These are phyloP conservation scores for Tothia fuscella DNA, from an alignment of 2,329 filamentous ascomycete genomes.

Conservation along the genomic window DNA sequence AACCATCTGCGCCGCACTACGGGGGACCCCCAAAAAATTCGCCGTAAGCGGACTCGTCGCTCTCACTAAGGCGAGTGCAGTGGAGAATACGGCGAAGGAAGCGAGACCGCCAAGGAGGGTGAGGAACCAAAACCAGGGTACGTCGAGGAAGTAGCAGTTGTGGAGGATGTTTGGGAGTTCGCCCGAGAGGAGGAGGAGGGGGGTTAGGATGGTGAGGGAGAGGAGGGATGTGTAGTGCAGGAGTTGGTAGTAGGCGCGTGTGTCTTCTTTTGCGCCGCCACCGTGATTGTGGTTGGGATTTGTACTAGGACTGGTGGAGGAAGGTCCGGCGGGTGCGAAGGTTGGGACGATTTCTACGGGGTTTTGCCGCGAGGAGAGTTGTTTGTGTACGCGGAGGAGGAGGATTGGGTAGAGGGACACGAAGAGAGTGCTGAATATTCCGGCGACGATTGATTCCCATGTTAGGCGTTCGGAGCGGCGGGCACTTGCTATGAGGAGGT, in stretches of 20 bases:
- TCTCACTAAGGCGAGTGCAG: constrained; percentile 37
- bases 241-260: constrained; percentile 39
- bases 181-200: constrained; percentile 38
- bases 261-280: constrained; percentile 30
- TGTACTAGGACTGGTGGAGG: background rate
- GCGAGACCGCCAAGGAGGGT: constrained; percentile 36
- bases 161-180: constrained; percentile 36
- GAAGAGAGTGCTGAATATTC: constrained; percentile 40
- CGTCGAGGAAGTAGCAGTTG: constrained; percentile 43
- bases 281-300: constrained; percentile 1
- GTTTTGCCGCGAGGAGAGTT: constrained; percentile 31
- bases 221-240: constrained; percentile 41
- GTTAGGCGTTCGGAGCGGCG: constrained; percentile 36
- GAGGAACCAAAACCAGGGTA: constrained; percentile 45
- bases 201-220: constrained; percentile 36
- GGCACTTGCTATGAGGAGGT: constrained; percentile 37
- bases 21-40: constrained; percentile 37
- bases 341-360: constrained; percentile 31
- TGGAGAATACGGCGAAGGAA: constrained; percentile 36
- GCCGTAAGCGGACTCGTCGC: constrained; percentile 39
- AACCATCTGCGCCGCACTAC: constrained; percentile 36
- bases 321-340: constrained; percentile 18
- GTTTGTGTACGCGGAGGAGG: constrained; percentile 37
- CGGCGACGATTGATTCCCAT: constrained; percentile 40
- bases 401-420: constrained; percentile 41